Evolutionary conservation across 2,329 filamentous ascomycete species (phyloP), one percentile per base, ranked within the genome.

Genomic region (Penicillium sclerotiorum): DNA sequence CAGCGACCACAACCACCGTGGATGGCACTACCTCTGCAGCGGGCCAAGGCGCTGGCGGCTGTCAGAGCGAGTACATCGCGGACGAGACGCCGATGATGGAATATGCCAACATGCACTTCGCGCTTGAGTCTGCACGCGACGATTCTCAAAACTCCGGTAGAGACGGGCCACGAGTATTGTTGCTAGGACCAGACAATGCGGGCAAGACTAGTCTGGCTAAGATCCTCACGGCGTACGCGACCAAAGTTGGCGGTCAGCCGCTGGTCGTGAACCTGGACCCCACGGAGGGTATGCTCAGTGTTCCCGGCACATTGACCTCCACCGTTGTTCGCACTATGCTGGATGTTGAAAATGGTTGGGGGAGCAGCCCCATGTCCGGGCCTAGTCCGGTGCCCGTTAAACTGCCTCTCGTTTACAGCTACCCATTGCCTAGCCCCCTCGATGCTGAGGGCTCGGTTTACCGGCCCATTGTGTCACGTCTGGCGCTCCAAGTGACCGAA

Each of bases 361-460:
- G 94, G 8, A 90, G 83, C 58, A 92, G 90, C 60, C 92, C 93
- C 0, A 95, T 92, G 62, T 95, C 89, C 58, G 94, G 93, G 0
- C 92, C 94, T 0, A 94, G 88, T 60, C 83, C 86, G 1, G 85
- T 95, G 15, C 92, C 93, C 0, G 90, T 96, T 45, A 97, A 96
- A 76, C 79, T 96, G 61, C 94, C 94, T 5, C 75, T 99, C 46
- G 90, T 93, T 22, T 95, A 96, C 67, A 90, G 91, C 71, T 95
- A 89, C 69, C 93, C 94, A 13, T 77, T 88, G 55, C 79, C 83
- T 45, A 84, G 79, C 54, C 82, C 90, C 17, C 57, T 74, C 1
- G 86, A 90, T 59, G 88, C 90, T 42, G 88, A 90, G 53, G 78
- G 82, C 0, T 80, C 77, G 27, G 73, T 93, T 36, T 97, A 88